phyloP scores from a whole-genome alignment of 306 rosid genomes.

The Lablab purpureus region DNA sequence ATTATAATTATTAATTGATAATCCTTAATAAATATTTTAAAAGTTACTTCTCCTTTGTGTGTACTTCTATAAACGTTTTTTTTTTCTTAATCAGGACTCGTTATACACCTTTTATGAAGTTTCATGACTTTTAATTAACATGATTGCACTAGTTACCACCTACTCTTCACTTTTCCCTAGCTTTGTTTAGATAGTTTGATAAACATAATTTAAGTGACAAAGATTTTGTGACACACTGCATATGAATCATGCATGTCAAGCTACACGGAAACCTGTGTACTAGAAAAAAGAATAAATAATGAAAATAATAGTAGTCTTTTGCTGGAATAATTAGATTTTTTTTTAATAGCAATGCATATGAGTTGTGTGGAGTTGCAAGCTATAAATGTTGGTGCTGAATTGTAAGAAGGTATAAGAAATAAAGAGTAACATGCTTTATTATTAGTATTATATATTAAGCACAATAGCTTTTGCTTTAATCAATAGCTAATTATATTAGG shows the following conservation, averaged over 20 bases:
- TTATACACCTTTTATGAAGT: neutral
- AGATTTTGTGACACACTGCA: neutral
- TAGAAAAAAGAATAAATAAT: neutral
- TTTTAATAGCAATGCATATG: neutral
- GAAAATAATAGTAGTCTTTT: neutral
- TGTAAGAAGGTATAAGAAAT: neutral
- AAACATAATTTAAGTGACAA: neutral
- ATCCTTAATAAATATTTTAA: no score
- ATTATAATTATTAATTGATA: no score
- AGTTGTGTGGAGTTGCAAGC: neutral
- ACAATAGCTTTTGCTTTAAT: neutral
- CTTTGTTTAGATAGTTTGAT: neutral
- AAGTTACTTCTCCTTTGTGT: no score
- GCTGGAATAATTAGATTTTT: neutral
- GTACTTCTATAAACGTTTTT: no score
- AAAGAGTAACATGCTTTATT: neutral
- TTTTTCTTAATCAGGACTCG: no score
- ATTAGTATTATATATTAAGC: neutral
- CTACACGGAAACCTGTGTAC: neutral
- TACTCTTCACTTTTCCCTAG: neutral
- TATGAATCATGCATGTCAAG: neutral
- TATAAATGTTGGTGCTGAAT: neutral
- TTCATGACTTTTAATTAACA: conserved; percentile 2
- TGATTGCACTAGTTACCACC: neutral
- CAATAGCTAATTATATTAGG: no score